Base-by-base conservation (phyloP, 495 filamentous ascomycete genomes). In the Neurospora sp. region DNA sequence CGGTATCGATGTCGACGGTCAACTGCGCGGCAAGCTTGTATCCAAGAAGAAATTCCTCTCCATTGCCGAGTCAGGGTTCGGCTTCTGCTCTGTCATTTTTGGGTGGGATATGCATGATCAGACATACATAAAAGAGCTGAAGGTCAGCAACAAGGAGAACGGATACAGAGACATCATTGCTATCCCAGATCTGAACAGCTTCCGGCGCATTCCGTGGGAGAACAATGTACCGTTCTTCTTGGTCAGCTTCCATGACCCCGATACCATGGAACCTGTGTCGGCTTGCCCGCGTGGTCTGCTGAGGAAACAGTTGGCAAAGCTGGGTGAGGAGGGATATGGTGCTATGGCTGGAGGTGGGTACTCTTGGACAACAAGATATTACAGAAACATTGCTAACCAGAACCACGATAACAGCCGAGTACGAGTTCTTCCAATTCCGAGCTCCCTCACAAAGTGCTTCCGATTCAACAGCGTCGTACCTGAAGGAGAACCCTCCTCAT, bases 71-170 rank as follows among this genome's bases (percentile, higher is more conserved):
- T 87, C 90, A 54, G 96, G 96, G 69, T 99, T 99, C 77, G 96
- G 96, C 23, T 99, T 98, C 86, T 99, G 96, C 85, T 95, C 92
- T 4, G 94, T 98, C 72, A 88, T 99, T 42, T 98, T 97, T 77
- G 96, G 94, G 77, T 98, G 95, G 95, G 96, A 99, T 76, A 97
- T 97, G 93, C 95, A 98, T 82, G 96, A 99, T 78, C 86, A 87
- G 79, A 96, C 93, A 9, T 98, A 99, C 78, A 90, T 89, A 79
- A 84, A 86, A 72, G 94, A 98, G 82, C 88, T 98, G 69, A 88
- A 88, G 76, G 91, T 98, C 79, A 94, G 92, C 83, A 98, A 97
- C 81, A 91, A 92, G 79, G 90, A 94, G 75, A 99, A 97, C 77
- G 96, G 96, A 39, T 98, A 97, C 79, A 87, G 92, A 69, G 96